Evolutionary conservation across 148 eudicot genomes (phyloP).

Genomic region (Spergularia bocconei): DNA sequence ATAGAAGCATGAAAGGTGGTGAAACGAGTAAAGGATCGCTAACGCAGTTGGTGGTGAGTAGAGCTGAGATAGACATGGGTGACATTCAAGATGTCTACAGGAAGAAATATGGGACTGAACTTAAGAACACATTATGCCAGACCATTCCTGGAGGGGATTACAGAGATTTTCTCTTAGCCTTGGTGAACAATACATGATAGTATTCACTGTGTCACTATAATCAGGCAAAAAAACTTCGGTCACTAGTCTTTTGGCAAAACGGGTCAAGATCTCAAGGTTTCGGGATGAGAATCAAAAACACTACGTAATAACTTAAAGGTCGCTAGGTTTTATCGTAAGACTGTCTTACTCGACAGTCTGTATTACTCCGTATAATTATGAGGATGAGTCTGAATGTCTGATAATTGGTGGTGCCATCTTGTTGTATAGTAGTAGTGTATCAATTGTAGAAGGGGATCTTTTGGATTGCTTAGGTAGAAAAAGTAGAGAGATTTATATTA

Average conservation of each 20-base stretch:
- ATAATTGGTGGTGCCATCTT: not conserved
- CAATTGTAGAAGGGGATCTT: not conserved
- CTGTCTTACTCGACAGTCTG: not conserved
- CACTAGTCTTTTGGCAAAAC: too few relatives aligned
- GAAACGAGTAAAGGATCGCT: conserved; percentile 28
- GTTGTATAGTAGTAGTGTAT: not conserved
- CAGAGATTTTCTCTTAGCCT: conserved; percentile 33
- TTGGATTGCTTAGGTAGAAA: not conserved
- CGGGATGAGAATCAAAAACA: not conserved
- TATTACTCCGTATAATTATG: not conserved
- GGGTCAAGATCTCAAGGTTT: too few relatives aligned
- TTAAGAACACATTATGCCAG: conserved; percentile 42
- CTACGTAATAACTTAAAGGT: not conserved
- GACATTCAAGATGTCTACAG: conserved; percentile 48
- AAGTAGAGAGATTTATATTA: not conserved
- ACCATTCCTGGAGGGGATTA: conserved; percentile 34
- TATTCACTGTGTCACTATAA: not conserved
- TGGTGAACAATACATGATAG: conserved; percentile 7
- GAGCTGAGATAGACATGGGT: conserved; percentile 63
- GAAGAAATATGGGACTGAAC: conserved; percentile 31
- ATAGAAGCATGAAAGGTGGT: conserved; percentile 24
- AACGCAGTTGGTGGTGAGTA: conserved; percentile 54
- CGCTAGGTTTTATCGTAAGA: not conserved
- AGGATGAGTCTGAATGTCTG: not conserved
- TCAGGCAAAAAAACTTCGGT: too few relatives aligned